Conservation (phyloP, 2,329 filamentous ascomycete species). For the Fusarium sp. region DNA sequence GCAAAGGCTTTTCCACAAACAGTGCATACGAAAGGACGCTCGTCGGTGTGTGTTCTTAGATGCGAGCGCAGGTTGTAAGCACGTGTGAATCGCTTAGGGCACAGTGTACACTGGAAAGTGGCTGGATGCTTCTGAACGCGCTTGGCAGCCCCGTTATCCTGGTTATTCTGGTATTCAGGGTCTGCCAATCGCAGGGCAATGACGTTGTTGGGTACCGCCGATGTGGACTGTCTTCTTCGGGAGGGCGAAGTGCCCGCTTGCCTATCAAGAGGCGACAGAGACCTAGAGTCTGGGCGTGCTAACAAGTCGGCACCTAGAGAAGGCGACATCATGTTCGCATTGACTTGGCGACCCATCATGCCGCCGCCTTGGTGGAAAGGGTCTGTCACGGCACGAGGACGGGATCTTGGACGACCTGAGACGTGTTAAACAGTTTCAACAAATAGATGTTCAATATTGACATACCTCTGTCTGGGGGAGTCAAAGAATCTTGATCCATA, state of each 20-base stretch:
- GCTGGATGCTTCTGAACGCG: constrained; percentile 97
- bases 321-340: constrained; percentile 61
- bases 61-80: constrained; percentile 98
- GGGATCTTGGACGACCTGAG: constrained; percentile 60
- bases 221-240: constrained; percentile 69
- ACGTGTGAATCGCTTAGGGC: constrained; percentile 94
- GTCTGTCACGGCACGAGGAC: constrained; percentile 68
- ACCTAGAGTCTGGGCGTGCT: constrained; percentile 61
- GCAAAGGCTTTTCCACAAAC: constrained; percentile 98
- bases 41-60: constrained; percentile 94
- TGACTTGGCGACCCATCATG: constrained; percentile 54
- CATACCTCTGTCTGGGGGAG: constrained; percentile 79
- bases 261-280: constrained; percentile 69
- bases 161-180: constrained; percentile 80
- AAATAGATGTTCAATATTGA: constrained; percentile 12
- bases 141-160: constrained; percentile 72
- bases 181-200: constrained; percentile 93
- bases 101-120: constrained; percentile 93
- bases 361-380: constrained; percentile 64
- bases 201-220: constrained; percentile 69
- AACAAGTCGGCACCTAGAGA: constrained; percentile 59
- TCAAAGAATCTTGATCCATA: constrained; percentile 82
- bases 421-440: constrained; percentile 29
- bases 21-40: constrained; percentile 95
- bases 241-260: constrained; percentile 54